Conservation (phyloP, 2,329 filamentous ascomycete species). For the Aureobasidium musti region DNA sequence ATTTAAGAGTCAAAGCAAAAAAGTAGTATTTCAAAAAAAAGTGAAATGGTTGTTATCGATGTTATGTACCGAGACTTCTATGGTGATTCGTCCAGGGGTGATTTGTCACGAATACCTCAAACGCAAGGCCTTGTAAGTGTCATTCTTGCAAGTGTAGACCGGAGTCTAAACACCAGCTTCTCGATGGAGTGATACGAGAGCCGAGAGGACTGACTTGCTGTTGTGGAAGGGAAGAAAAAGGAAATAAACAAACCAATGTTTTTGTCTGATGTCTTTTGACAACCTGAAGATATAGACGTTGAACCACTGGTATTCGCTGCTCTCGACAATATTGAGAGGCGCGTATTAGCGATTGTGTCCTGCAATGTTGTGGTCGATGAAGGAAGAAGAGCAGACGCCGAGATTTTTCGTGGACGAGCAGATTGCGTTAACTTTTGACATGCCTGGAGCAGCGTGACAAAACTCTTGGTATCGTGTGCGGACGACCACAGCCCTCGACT, state of each 20-base stretch:
- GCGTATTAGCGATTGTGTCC: too few species aligned
- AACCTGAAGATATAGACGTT: too few species aligned
- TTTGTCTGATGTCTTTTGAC: not conserved
- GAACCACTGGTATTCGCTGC: too few species aligned
- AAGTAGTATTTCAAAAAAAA: not conserved
- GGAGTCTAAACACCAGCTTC: constrained; percentile 32
- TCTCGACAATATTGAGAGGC: too few species aligned
- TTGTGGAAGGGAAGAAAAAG: not conserved
- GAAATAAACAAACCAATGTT: constrained; percentile 9
- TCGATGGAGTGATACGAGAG: constrained; percentile 30
- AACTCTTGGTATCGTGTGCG: constrained; percentile 13
- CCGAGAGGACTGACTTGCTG: constrained; percentile 45
- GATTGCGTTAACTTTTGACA: constrained; percentile 8
- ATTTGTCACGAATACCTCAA: constrained; percentile 32
- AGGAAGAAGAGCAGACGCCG: not conserved
- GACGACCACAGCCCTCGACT: not conserved
- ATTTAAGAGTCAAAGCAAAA: not conserved
- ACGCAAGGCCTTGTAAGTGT: constrained; percentile 31
- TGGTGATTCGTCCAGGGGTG: constrained; percentile 31
- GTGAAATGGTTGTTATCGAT: not conserved
- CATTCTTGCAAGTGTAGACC: constrained; percentile 33
- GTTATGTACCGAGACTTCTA: constrained; percentile 32
- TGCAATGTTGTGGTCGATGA: not conserved
- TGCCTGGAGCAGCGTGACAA: not conserved
- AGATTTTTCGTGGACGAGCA: not conserved